Percentiles rank a stretch among this genome's conserved stretches.
Evolutionary conservation across 2,329 filamentous ascomycete genomes (phyloP).

Genomic region (Biscogniauxia marginata): DNA sequence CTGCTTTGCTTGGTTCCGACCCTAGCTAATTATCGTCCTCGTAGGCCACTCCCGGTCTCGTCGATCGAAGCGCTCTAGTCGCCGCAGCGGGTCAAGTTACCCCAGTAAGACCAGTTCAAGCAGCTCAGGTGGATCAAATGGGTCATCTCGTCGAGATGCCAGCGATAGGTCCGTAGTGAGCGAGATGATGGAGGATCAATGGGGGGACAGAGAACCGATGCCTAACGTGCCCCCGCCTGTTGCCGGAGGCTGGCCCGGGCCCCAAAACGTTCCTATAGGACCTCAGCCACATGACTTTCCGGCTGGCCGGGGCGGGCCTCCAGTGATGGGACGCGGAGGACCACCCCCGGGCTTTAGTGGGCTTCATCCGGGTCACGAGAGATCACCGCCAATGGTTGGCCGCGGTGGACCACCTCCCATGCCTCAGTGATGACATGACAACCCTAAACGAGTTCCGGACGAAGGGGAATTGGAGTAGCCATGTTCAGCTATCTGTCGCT

Average conservation of each 20-base stretch:
- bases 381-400: conserved; percentile 1
- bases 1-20: not conserved
- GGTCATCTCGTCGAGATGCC: conserved; percentile 12
- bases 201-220: conserved; percentile 16
- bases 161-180: conserved; percentile 12
- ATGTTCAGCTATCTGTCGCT: no score
- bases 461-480: not conserved
- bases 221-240: conserved; percentile 19
- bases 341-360: conserved; percentile 17
- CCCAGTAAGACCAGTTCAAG: conserved; percentile 17
- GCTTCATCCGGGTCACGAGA: conserved; percentile 13
- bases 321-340: conserved; percentile 18
- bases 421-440: not conserved
- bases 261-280: conserved; percentile 3
- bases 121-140: conserved; percentile 11
- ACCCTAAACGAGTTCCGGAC: not conserved
- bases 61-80: conserved; percentile 17
- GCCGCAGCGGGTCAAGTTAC: conserved; percentile 12
- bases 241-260: conserved; percentile 17
- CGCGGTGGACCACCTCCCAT: conserved; percentile 2
- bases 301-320: conserved; percentile 2
- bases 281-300: not conserved
- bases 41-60: conserved; percentile 15
- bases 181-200: conserved; percentile 16
- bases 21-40: not conserved